Base-by-base conservation (phyloP, 2,329 filamentous ascomycete genomes). In the Pseudopithomyces maydicus region DNA sequence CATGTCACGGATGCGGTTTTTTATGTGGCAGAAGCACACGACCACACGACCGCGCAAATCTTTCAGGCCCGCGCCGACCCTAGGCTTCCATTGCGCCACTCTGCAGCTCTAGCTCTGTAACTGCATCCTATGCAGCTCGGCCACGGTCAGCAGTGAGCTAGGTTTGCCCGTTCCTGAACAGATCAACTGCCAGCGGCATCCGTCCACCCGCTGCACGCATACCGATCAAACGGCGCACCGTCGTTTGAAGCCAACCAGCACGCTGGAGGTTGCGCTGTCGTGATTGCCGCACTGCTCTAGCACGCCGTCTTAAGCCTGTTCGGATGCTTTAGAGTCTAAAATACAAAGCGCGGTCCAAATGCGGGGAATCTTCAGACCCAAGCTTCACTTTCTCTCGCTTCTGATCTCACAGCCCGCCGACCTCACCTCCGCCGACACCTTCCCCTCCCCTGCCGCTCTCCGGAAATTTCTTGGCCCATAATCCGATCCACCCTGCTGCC, bases 311-410 rank as follows among this genome's bases (percentile, higher is more conserved):
- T 66, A 49, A 33, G 17, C 33, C 52, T 64, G 55, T 55, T 64
- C 64, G 62, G 62, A 59, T 54, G 67, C 66, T 67, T 62, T 59
- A 66, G 64, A 66, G 67, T 66, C 63, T 59, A 66, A 64, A 66
- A 68, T 66, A 65, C 69, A 69, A 67, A 61, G 66, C 63, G 61
- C 60, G 55, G 62, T 65, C 57, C 59, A 68, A 71, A 73, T 74
- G 73, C 73, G 71, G 73, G 73, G 72, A 73, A 74, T 65, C 55
- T 53, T 71, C 61, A 45, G 57, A 63, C 59, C 67, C 67, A 69
- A 67, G 67, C 64, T 64, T 68, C 61, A 50, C 52, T 55, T 63
- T 57, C 61, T 65, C 65, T 72, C 70, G 70, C 71, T 71, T 70
- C 65, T 65, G 61, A 71, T 57, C 57, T 61, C 61, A 63, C 64